Base-by-base conservation (phyloP, 192 early-diverging fungal genomes). In the Chytriomyces hyalinus region DNA sequence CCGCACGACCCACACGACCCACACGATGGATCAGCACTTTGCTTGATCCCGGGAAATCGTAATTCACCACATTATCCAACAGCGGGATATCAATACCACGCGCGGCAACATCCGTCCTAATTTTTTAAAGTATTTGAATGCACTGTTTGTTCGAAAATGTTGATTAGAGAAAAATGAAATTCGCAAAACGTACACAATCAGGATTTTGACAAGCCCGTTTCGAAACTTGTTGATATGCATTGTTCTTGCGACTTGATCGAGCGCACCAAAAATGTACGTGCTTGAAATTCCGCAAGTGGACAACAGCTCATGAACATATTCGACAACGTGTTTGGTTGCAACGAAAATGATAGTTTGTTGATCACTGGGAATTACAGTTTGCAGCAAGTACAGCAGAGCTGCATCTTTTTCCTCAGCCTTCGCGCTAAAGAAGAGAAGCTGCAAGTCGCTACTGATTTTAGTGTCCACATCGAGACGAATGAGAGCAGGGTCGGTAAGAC, bases 21-120 rank as follows among this genome's bases (percentile, higher is more conserved):
- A 97, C 96, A 72, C 97, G 91, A 86, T 99, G 97, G 48, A 99
- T 89, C 89, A 99, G 96, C 10, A 97, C 92, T 79, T 99, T 99
- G 79, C 92, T 90, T 26, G 91, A 89, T 49, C 93, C 91, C 10
- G 96, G 91, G 84, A 98, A 99, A 69, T 98, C 94, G 77, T 95
- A 97, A 83, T 99, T 98, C 85, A 99, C 87, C 53, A 99, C 97
- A 79, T 98, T 95, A 80, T 97, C 96, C 10, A 99, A 84, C 43
- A 97, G 91, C 49, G 97, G 97, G 49, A 99, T 95, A 88, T 99
- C 97, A 74, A 99, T 95, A 93, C 97, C 97, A 87, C 96, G 93
- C 7, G 96, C 95, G n/a, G 97, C 97, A 9, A 99, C 93, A 82
- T 98, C 97, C 11, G 97, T 99, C 24, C 71, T 73, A 11, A 10